Percentiles rank a stretch among this genome's conserved stretches.
Evolutionary conservation across 768 basidiomycete species (phyloP).

Genomic region (Naganishia randhawae): DNA sequence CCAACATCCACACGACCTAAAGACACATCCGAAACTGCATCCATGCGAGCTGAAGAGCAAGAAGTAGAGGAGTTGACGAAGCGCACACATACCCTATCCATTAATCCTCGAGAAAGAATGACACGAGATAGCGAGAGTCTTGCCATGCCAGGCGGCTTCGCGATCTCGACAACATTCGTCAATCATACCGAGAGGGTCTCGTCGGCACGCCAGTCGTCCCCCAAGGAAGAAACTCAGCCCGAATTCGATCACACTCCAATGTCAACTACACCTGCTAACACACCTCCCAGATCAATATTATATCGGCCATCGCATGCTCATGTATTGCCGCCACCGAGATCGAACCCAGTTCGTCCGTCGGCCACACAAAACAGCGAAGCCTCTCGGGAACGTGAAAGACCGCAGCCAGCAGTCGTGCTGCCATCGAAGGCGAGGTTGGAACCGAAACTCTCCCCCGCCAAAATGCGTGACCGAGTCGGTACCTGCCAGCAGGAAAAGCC

Average conservation of each 20-base stretch:
- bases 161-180: not conserved
- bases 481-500: not conserved
- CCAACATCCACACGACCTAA: not conserved
- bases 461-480: not conserved
- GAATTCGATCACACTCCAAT: conserved; percentile 81
- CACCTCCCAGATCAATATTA: conserved; percentile 37
- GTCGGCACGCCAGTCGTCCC: not conserved
- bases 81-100: not conserved
- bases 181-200: not conserved
- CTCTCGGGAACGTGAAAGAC: not conserved
- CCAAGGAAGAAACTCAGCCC: not conserved
- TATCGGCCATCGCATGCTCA: conserved; percentile 10
- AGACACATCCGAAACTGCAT: not conserved
- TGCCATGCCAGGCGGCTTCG: not conserved
- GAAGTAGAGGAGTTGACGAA: conserved; percentile 19
- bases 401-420: not conserved
- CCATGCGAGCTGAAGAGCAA: conserved; percentile 6
- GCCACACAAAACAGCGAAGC: not conserved
- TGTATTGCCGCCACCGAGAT: not conserved
- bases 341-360: not conserved
- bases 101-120: not conserved
- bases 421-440: not conserved
- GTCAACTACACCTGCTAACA: conserved; percentile 94
- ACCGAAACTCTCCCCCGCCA: not conserved
- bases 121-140: not conserved